Percentiles rank a stretch among this genome's conserved stretches.
Evolutionary conservation across 441 rosid species (phyloP).

Genomic region (Corymbia calophylla): DNA sequence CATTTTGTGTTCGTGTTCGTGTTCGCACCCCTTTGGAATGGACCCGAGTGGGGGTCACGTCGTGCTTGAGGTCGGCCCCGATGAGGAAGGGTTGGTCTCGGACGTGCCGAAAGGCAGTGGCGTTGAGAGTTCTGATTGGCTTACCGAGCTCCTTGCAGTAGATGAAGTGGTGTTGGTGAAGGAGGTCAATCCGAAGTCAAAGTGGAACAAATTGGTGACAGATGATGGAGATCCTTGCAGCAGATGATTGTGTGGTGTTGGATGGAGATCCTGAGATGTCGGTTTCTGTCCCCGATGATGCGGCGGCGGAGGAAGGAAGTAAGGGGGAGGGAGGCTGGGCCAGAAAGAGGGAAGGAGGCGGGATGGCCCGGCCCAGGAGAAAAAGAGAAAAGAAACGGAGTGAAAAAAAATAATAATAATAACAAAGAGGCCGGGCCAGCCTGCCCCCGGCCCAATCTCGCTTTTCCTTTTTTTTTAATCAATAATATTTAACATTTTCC

Average conservation of each 20-base stretch:
- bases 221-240: slow-evolving; percentile 22
- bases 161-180: slow-evolving; percentile 44
- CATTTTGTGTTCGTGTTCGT: background rate
- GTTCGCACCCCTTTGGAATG: slow-evolving; percentile 4
- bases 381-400: too few species aligned
- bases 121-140: slow-evolving; percentile 31
- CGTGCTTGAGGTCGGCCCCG: slow-evolving; percentile 67
- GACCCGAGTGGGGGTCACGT: slow-evolving; percentile 4
- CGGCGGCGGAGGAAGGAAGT: background rate
- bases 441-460: too few species aligned
- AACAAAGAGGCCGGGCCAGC: too few species aligned
- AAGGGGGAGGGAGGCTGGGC: too few species aligned
- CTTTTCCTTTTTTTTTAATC: too few species aligned
- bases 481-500: too few species aligned
- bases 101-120: slow-evolving; percentile 11
- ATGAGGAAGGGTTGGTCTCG: slow-evolving; percentile 33
- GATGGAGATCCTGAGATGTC: slow-evolving; percentile 64
- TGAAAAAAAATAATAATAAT: too few species aligned
- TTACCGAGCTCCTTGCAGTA: slow-evolving; percentile 8
- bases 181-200: slow-evolving; percentile 28
- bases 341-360: too few species aligned
- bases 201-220: slow-evolving; percentile 2
- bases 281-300: slow-evolving; percentile 6
- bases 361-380: too few species aligned
- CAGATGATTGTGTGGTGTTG: slow-evolving; percentile 63